These are phyloP conservation scores for Zasmidium cellare DNA, from an alignment of 2,329 filamentous ascomycete genomes.

Conservation along the genomic window DNA sequence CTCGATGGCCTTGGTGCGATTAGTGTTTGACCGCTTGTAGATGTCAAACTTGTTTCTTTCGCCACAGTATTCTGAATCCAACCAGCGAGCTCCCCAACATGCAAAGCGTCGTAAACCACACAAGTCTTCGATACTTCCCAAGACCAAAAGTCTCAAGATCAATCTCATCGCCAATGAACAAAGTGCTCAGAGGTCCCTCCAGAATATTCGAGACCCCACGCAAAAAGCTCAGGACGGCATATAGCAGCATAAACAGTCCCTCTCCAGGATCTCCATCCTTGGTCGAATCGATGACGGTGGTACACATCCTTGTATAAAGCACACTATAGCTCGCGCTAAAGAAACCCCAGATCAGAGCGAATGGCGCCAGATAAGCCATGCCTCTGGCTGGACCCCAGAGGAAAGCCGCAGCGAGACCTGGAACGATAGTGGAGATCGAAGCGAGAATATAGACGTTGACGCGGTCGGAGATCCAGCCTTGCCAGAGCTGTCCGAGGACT, in stretches of 20 bases:
- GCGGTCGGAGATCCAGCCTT: conserved; percentile 42
- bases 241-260: not conserved
- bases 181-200: not conserved
- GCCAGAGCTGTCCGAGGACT: conserved; percentile 37
- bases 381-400: conserved; percentile 50
- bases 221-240: not conserved
- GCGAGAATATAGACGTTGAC: conserved; percentile 28
- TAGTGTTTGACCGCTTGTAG: too few relatives aligned
- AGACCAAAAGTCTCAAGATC: conserved; percentile 8
- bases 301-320: conserved; percentile 28
- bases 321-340: conserved; percentile 46
- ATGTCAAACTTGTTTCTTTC: not conserved
- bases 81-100: not conserved
- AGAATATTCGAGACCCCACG: not conserved
- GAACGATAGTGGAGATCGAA: conserved; percentile 42
- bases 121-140: not conserved
- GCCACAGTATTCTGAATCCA: not conserved
- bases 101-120: not conserved
- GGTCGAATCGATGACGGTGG: not conserved
- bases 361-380: conserved; percentile 39
- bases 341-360: conserved; percentile 46
- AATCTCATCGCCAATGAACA: conserved; percentile 5
- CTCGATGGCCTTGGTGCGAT: too few relatives aligned
- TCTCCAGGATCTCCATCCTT: not conserved
- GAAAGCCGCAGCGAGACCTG: conserved; percentile 44